phyloP scores from a whole-genome alignment of 1,284 basidiomycete species.

The Marasmius tenuissimus region DNA sequence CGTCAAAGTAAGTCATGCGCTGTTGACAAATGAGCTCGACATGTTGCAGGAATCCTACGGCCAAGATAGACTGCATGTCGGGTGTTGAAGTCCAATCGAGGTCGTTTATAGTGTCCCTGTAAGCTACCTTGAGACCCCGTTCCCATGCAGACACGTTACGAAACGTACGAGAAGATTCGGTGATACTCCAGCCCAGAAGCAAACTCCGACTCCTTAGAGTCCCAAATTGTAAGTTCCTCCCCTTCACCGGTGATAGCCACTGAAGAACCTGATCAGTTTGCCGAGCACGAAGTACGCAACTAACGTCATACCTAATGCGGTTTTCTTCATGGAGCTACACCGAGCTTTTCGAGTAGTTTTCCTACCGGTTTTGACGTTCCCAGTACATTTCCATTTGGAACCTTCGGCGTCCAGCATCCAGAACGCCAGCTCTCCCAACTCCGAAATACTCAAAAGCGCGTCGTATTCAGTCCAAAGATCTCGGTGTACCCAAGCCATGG shows the following conservation, averaged over 20 bases:
- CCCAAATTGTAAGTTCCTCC: constrained; percentile 90
- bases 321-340: constrained; percentile 90
- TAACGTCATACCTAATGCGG: constrained; percentile 62
- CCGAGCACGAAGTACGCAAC: constrained; percentile 5
- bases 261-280: constrained; percentile 26
- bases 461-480: constrained; percentile 56
- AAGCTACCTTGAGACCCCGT: background rate
- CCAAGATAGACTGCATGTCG: constrained; percentile 85
- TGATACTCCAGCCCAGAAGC: constrained; percentile 83
- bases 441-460: constrained; percentile 75
- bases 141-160: constrained; percentile 1
- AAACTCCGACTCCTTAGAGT: constrained; percentile 93
- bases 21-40: constrained; percentile 86
- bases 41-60: constrained; percentile 78
- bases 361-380: constrained; percentile 72
- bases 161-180: constrained; percentile 56
- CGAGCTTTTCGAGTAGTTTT: constrained; percentile 65
- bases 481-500: constrained; percentile 80
- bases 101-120: constrained; percentile 69
- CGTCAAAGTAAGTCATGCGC: constrained; percentile 86
- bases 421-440: constrained; percentile 75
- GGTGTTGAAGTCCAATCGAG: constrained; percentile 92
- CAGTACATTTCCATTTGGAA: constrained; percentile 65
- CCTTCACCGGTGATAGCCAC: constrained; percentile 56
- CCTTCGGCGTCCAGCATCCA: constrained; percentile 76